Percentiles rank a stretch among this genome's conserved stretches.
phyloP scores from a whole-genome alignment of 2,329 filamentous ascomycete genomes.

The Aureobasidium subglaciale region DNA sequence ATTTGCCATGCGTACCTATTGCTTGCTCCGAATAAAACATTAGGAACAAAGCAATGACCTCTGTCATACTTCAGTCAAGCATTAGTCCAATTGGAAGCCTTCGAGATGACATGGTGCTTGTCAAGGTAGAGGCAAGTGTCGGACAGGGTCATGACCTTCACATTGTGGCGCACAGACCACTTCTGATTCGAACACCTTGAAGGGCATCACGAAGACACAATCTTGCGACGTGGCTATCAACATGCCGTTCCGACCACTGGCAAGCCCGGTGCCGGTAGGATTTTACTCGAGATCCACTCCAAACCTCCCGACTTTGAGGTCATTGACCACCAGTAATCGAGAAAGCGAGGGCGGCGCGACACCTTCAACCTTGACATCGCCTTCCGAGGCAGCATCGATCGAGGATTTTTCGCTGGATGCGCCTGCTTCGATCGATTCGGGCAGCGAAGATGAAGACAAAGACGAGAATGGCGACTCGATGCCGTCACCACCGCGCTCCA shows the following conservation, averaged over 20 bases:
- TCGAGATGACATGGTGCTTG: no score
- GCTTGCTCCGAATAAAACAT: no score
- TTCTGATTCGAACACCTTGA: not conserved
- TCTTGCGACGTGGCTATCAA: not conserved
- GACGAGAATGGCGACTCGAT: slow-evolving; percentile 19
- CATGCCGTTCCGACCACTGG: slow-evolving; percentile 41
- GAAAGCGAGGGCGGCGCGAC: slow-evolving; percentile 24
- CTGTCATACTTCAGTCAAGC: no score
- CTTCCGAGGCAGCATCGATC: slow-evolving; percentile 33
- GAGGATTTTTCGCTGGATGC: slow-evolving; percentile 32
- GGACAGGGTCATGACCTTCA: not conserved
- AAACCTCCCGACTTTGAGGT: slow-evolving; percentile 36
- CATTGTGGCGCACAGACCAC: not conserved
- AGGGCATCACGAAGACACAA: not conserved
- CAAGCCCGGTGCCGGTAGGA: slow-evolving; percentile 30
- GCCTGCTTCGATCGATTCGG: slow-evolving; percentile 19
- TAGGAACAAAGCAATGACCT: no score
- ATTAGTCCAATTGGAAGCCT: no score
- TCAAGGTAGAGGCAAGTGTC: no score
- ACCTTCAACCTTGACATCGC: slow-evolving; percentile 26
- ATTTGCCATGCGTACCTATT: no score
- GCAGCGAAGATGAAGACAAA: slow-evolving; percentile 18
- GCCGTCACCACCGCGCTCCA: slow-evolving; percentile 28
- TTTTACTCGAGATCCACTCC: slow-evolving; percentile 42
- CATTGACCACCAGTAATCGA: slow-evolving; percentile 24